Evolutionary conservation across 106 monocot genomes (phyloP), one percentile per base, ranked within the genome.

Genomic region (Dactylorhiza incarnata): DNA sequence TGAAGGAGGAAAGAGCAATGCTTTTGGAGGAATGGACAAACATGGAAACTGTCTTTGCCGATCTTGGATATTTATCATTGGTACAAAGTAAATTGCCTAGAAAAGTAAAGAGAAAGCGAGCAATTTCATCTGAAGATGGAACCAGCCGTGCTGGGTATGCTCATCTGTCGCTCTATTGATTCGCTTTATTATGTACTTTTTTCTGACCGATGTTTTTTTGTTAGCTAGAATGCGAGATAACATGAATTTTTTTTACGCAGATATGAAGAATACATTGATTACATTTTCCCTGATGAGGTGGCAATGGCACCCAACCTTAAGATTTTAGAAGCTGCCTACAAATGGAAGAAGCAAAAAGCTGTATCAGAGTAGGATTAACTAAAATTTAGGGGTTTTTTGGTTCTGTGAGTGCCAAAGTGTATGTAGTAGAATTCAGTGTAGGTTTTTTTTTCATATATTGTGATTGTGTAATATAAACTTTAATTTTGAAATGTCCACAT

Each of bases 1-100:
- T 97, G 56, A 93, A 93, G 81, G 96, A 97, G 82, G 96, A 97
- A 53, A 89, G 91, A 78, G 89, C 91, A 7, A 97, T 97, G 96
- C 89, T 93, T 53, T 71, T 97, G 78, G 96, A 97, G 44, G 96
- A 97, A 66, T 97, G 96, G 96, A 77, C 93, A 47, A 89, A 87
- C 54, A 76, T 89, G 68, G 93, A 97, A 72, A 80, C 66, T 58
- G 77, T 79, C 55, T 93, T 97, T 70, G 86, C 79, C 11, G 81
- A 53, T 45, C 73, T 84, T 43, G 93, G 93, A 0, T 91, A 91
- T 78, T 67, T 89, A 19, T 84, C 86, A 73, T 46, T 87, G 45
- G 96, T 97, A 5, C 89, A 91, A 49, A 97, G 89, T 85, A 93
- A 93, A 67, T 77, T 93, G 13, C 95, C 95, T 7, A 87, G 91